Evolutionary conservation across 306 rosid species (phyloP), one percentile per base, ranked within the genome.

Genomic region (Casuarina glauca): DNA sequence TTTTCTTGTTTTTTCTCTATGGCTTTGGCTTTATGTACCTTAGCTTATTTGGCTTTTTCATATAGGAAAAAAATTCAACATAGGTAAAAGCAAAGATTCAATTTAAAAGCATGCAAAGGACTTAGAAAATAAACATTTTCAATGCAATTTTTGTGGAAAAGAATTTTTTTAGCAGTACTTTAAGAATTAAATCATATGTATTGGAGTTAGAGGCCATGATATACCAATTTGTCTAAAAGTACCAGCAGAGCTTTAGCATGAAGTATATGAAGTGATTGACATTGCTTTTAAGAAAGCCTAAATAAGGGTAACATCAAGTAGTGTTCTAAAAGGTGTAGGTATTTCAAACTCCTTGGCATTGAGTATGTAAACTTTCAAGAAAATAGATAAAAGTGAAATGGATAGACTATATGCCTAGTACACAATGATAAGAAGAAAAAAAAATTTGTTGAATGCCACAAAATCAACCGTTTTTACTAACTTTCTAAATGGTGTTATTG

Each of bases 341-440:
- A 4, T 9, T 55, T 5, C 15, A 0, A 7, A 2, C 11, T 5
- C 17, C 4, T 16, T n/a, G 1, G 4, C 55, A 26, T 2, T 10
- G 53, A 16, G 1, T 69, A 16, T 44, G 9, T 5, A 4, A 54
- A 20, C 11, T 6, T 0, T 16, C 10, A 70, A 4, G 9, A 4
- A 69, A 5, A 39, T 68, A 7, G 15, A 38, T 50, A 76, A 66
- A 13, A 19, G 19, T 50, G 13, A 3, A 8, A 50, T 76, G 12
- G 43, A 52, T 49, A 26, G 32, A 43, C 12, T 6, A 0, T 64
- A 43, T 55, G 41, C 57, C 9, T 17, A 69, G 52, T 15, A 42
- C 12, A 0, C 1, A 8, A 17, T 69, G 36, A 3, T 0, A n/a
- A n/a, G n/a, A n/a, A n/a, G n/a, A 1, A 0, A 42, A 7, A 43